Base-by-base conservation (phyloP, 345 rosid genomes). In the Eucalyptus tenuipes region DNA sequence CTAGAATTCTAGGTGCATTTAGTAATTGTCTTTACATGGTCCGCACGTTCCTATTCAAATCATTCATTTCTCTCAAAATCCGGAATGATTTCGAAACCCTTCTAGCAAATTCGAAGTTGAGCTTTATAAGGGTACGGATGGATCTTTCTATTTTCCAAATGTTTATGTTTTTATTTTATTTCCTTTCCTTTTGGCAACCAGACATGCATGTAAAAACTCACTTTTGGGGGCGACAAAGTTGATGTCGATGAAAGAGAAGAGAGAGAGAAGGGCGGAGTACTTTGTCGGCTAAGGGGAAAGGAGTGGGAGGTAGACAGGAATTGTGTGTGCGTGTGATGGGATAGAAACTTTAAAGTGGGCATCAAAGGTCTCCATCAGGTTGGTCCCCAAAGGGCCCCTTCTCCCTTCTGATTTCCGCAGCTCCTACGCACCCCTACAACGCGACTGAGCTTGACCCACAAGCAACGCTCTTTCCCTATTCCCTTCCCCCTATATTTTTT, bases 151-250 rank as follows among this genome's bases (percentile, higher is more conserved):
- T 75, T 18, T 75, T 40, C 27, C 47, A 33, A 33, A 14, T 14
- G 68, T 61, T 27, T 10, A 8, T 53, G 55, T 50, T 29, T 13
- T 13, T 0, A 14, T 7, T n/a, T n/a, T n/a, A n/a, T n/a, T 14
- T 4, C 18, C 2, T 7, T 66, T 1, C 37, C 6, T 31, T 15
- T 31, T 4, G 68, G 68, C 31, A 20, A 22, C 3, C 29, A 75
- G 82, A 75, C 82, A 75, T 20, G 14, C 9, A 85, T 85, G 55
- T 31, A 29, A 17, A 10, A 85, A 85, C 86, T 29, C 55, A 48
- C 86, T 85, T 85, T 85, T 85, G 24, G 86, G 86, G 86, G 94
- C 97, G 93, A 90, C 94, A 92, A 92, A 92, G 90, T 88, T 59
- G 37, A 92, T 88, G 89, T 90, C 93, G 88, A 86, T 87, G 88